These are phyloP conservation scores for Bocquillonia castaneifolia DNA, from an alignment of 441 rosid genomes.

Conservation along the genomic window DNA sequence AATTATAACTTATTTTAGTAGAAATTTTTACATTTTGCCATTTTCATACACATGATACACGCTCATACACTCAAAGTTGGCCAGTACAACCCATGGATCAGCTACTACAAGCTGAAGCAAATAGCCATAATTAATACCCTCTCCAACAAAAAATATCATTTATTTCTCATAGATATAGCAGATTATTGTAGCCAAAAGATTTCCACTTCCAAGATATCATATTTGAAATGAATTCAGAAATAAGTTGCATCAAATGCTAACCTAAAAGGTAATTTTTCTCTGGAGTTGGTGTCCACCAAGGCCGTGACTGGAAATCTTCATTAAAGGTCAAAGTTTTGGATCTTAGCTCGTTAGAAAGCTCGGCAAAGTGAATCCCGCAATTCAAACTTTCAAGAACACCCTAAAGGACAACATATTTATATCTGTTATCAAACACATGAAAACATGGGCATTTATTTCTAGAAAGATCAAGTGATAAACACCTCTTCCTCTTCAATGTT, in stretches of 20 bases:
- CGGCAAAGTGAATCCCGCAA: constrained; percentile 59
- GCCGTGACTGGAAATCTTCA: constrained; percentile 86
- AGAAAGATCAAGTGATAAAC: constrained; percentile 8
- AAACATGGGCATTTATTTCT: not conserved
- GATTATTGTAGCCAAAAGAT: constrained; percentile 1
- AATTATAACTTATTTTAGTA: no score
- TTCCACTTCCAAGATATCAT: constrained; percentile 1
- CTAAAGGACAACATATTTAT: constrained; percentile 35
- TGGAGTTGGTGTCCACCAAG: constrained; percentile 97
- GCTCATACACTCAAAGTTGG: no score
- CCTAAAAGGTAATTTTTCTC: constrained; percentile 86
- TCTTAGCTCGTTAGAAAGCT: constrained; percentile 76
- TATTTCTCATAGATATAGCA: not conserved
- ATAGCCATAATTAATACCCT: not conserved
- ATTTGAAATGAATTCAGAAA: constrained; percentile 4
- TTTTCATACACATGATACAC: no score
- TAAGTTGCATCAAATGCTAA: constrained; percentile 25
- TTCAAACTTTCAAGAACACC: constrained; percentile 68
- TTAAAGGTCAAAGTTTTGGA: constrained; percentile 67
- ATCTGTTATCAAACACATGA: constrained; percentile 12
- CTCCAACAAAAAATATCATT: not conserved
- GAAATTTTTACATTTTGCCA: no score
- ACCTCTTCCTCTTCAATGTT: constrained; percentile 84
- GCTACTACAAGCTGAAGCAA: not conserved
- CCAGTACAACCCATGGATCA: not conserved